phyloP scores from a whole-genome alignment of 331 rosid species.

The Saraca asoca region DNA sequence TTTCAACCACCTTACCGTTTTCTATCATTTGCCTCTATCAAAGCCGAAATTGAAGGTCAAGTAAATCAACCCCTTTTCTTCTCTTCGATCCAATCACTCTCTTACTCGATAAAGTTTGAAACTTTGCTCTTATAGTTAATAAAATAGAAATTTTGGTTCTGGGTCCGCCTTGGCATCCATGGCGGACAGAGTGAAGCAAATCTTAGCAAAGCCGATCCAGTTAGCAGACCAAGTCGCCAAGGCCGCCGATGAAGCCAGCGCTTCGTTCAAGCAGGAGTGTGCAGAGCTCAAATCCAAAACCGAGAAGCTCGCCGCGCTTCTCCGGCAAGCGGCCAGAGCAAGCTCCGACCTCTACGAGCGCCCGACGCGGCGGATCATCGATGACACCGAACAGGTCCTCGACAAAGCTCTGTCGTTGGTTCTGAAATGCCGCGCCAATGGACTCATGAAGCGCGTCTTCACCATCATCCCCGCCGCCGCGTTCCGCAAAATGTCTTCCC shows the following conservation, averaged over 20 bases:
- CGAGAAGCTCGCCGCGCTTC: constrained; percentile 70
- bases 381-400: constrained; percentile 76
- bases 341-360: constrained; percentile 89
- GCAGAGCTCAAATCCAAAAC: constrained; percentile 67
- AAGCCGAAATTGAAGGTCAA: not conserved
- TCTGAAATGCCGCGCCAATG: constrained; percentile 70
- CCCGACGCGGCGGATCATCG: constrained; percentile 80
- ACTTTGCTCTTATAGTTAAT: not conserved
- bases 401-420: constrained; percentile 63
- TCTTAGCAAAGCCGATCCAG: constrained; percentile 80
- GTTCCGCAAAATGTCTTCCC: constrained; percentile 64
- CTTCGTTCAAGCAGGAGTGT: constrained; percentile 67
- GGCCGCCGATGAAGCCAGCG: constrained; percentile 74
- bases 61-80: not conserved
- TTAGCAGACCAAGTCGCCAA: constrained; percentile 73
- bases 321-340: constrained; percentile 85
- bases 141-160: not conserved
- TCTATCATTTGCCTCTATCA: constrained; percentile 28
- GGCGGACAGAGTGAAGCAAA: constrained; percentile 80
- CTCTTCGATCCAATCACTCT: constrained; percentile 18
- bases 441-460: constrained; percentile 75
- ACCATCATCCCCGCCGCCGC: constrained; percentile 72
- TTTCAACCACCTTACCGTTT: not conserved
- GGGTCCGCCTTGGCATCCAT: constrained; percentile 44
- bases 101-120: too few relatives aligned